Base-by-base conservation (phyloP, 148 eudicot species). In the Arbutus unedo region DNA sequence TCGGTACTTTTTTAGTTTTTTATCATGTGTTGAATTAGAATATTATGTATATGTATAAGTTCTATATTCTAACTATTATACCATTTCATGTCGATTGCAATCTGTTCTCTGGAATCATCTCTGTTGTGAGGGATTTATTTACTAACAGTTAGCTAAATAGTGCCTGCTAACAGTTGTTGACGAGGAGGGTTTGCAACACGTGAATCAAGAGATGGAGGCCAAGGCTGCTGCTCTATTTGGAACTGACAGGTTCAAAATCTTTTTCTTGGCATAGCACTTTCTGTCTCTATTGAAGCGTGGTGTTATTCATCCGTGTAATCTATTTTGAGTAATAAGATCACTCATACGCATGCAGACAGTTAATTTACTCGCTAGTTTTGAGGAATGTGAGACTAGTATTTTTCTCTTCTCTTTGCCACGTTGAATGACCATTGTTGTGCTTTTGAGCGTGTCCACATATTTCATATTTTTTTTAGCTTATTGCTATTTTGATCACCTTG, bases 1-100 rank as follows among this genome's bases (percentile, higher is more conserved):
- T 96, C 99, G 98, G 99, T 96, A 96, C 99, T 96, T 94, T 90
- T 96, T 94, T 89, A 78, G 82, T 68, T 91, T 88, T 86, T 84
- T 86, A 82, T 80, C 83, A 82, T 88, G 88, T 85, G 76, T 77
- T 90, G 83, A 55, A 81, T 84, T 85, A 66, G 83, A 72, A 78
- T 72, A 74, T 44, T 85, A 81, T 21, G 15, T 23, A 44, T 21
- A 38, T 45, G 71, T 15, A 25, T 77, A 8, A 19, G 59, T 19
- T 43, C 47, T 64, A 55, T 79, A 77, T 47, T 76, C 54, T 71
- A 49, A 71, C 71, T 15, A 41, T 56, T 49, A 82, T 60, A 84
- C 23, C 57, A 82, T 60, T 75, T 87, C 66, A 19, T 71, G 38
- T 51, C 71, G 77, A 78, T 87, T 43, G 59, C 44, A 19, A 48